Evolutionary conservation across 2,329 filamentous ascomycete genomes (phyloP).

Genomic region (Lecanoromycetidae sp.): DNA sequence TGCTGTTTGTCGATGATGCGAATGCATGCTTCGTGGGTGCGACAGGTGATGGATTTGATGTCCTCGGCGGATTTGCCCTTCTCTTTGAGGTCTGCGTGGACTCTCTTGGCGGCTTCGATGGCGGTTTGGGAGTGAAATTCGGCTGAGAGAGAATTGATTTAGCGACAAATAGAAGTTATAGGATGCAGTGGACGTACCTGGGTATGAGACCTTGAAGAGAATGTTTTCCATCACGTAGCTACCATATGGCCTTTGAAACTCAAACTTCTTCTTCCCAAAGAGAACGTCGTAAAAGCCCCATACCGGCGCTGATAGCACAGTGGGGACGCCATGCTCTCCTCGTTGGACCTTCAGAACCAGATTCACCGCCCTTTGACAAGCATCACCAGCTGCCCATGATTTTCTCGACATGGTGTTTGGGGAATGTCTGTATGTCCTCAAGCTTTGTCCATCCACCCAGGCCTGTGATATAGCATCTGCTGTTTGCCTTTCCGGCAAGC

Average conservation of each 20-base stretch:
- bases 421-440: constrained; percentile 93
- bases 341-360: constrained; percentile 80
- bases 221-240: constrained; percentile 99
- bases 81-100: constrained; percentile 69
- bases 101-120: constrained; percentile 82
- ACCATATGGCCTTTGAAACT: constrained; percentile 91
- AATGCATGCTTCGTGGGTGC: constrained; percentile 95
- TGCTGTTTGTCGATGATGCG: constrained; percentile 99
- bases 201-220: constrained; percentile 98
- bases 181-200: constrained; percentile 45
- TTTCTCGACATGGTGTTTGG: constrained; percentile 99
- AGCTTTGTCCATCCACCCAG: constrained; percentile 90
- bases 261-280: constrained; percentile 90
- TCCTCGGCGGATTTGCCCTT: constrained; percentile 85
- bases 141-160: constrained; percentile 35
- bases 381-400: constrained; percentile 97
- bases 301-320: constrained; percentile 77
- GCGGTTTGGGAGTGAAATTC: constrained; percentile 99
- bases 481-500: constrained; percentile 78
- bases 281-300: constrained; percentile 99
- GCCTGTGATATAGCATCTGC: constrained; percentile 93
- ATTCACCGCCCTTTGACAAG: constrained; percentile 90
- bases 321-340: constrained; percentile 83
- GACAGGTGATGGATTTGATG: constrained; percentile 85
- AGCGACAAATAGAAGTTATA: constrained; percentile 19